These are phyloP conservation scores for Macrolepiota albuminosa DNA, from an alignment of 768 basidiomycete genomes.

Conservation along the genomic window DNA sequence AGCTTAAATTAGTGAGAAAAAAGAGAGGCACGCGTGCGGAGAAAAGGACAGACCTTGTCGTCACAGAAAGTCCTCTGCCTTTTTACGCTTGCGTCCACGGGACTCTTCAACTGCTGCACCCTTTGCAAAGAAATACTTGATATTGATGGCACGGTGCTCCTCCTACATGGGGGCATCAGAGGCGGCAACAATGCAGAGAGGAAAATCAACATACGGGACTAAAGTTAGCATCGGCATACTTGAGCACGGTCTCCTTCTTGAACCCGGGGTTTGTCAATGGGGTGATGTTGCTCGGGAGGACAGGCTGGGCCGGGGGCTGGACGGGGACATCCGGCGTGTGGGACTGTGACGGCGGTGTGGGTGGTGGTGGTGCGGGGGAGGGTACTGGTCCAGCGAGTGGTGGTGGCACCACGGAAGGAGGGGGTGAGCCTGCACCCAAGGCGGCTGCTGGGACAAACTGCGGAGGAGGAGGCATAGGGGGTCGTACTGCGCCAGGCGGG, in stretches of 20 bases:
- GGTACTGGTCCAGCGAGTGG: neutral
- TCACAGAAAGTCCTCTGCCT: constrained; percentile 82
- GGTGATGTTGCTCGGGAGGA: constrained; percentile 52
- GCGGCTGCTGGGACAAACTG: constrained; percentile 24
- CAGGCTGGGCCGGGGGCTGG: constrained; percentile 26
- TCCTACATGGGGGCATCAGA: constrained; percentile 43
- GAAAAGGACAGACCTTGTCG: neutral
- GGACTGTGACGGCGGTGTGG: constrained; percentile 16
- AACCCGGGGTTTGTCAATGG: constrained; percentile 67
- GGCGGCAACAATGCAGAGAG: neutral
- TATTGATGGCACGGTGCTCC: constrained; percentile 64
- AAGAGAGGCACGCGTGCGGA: neutral
- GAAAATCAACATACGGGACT: constrained; percentile 51
- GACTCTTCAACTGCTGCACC: constrained; percentile 46
- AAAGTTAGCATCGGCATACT: constrained; percentile 75
- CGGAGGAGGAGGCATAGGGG: constrained; percentile 29
- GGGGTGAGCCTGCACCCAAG: neutral
- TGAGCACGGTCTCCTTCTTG: constrained; percentile 72
- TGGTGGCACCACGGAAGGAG: neutral
- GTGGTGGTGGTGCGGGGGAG: constrained; percentile 11
- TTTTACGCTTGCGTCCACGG: constrained; percentile 78
- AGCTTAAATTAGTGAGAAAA: neutral
- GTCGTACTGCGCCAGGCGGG: constrained; percentile 8
- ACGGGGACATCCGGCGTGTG: constrained; percentile 3
- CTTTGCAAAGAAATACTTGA: constrained; percentile 56